These are phyloP conservation scores for Cyclospora cayetanensis DNA, from an alignment of 169 alveolate species.

Conservation along the genomic window DNA sequence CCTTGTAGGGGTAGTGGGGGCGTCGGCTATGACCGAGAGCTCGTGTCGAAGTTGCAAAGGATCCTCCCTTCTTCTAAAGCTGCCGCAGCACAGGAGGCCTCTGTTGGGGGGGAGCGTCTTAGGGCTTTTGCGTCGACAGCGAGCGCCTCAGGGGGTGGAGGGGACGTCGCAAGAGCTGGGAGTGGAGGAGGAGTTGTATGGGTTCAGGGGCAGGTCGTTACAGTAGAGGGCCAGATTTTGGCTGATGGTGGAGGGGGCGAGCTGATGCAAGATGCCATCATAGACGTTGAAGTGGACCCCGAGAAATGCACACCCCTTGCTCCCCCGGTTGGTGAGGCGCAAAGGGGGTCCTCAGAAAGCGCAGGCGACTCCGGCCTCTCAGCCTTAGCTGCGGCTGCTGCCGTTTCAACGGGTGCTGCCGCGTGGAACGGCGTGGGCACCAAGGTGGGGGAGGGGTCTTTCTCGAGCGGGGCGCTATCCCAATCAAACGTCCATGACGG, in stretches of 20 bases:
- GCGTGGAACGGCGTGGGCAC: not conserved
- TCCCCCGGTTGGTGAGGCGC: not conserved
- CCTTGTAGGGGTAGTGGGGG: constrained; percentile 66
- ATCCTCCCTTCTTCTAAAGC: not conserved
- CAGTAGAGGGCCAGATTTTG: constrained; percentile 13
- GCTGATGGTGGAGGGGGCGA: constrained; percentile 69
- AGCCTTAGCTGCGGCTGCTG: too few species aligned
- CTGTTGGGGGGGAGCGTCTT: not conserved
- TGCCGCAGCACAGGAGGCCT: not conserved
- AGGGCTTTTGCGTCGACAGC: not conserved
- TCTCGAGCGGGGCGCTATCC: too few species aligned
- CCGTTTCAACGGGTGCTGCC: not conserved
- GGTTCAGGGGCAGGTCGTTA: constrained; percentile 57
- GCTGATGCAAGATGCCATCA: constrained; percentile 65
- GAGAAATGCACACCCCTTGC: not conserved
- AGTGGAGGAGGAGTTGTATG: constrained; percentile 68
- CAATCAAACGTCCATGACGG: too few species aligned
- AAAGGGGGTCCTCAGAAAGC: not conserved
- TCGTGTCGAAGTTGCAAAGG: not conserved
- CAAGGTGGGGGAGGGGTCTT: too few species aligned
- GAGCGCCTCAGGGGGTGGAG: constrained; percentile 70
- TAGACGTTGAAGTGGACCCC: constrained; percentile 32
- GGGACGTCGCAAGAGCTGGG: constrained; percentile 47
- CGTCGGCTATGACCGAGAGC: constrained; percentile 8
- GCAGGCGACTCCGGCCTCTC: not conserved